Evolutionary conservation across 805 yeast species (phyloP).

Genomic region (Suhomyces kilbournensis): DNA sequence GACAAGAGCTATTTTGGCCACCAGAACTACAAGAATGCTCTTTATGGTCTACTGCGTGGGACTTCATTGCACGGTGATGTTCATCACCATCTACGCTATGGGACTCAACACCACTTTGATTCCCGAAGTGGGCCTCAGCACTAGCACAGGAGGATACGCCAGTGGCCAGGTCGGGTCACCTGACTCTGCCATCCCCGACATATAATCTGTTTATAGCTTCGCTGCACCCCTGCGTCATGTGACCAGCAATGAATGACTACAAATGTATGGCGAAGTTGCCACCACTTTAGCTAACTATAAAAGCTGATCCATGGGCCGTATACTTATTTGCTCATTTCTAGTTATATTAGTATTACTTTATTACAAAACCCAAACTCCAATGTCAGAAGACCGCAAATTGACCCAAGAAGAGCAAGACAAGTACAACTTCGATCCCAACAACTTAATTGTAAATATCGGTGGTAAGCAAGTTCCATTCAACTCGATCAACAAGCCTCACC

Average conservation of each 20-base stretch:
- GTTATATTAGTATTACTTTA: slow-evolving; percentile 3
- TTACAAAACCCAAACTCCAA: slow-evolving; percentile 3
- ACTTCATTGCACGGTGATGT: slow-evolving; percentile 70
- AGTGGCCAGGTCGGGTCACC: slow-evolving; percentile 12
- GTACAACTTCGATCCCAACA: slow-evolving; percentile 17
- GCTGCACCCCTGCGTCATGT: background rate
- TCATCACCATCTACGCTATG: slow-evolving; percentile 56
- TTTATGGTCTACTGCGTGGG: slow-evolving; percentile 73
- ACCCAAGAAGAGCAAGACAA: slow-evolving; percentile 8
- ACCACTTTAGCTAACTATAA: slow-evolving; percentile 3
- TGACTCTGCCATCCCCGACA: background rate
- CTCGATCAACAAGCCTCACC: slow-evolving; percentile 39
- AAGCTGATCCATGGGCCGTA: background rate
- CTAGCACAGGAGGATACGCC: slow-evolving; percentile 41
- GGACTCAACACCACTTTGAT: slow-evolving; percentile 43
- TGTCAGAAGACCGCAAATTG: background rate
- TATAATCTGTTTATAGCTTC: background rate
- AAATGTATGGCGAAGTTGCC: background rate
- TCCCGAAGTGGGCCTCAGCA: slow-evolving; percentile 44
- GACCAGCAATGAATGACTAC: slow-evolving; percentile 2
- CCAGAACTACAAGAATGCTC: slow-evolving; percentile 65
- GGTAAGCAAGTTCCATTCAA: slow-evolving; percentile 37
- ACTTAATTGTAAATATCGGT: slow-evolving; percentile 29
- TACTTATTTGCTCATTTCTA: background rate
- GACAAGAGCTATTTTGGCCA: slow-evolving; percentile 73